Conservation (phyloP, 768 basidiomycete species). For the Boletus rubropictus region DNA sequence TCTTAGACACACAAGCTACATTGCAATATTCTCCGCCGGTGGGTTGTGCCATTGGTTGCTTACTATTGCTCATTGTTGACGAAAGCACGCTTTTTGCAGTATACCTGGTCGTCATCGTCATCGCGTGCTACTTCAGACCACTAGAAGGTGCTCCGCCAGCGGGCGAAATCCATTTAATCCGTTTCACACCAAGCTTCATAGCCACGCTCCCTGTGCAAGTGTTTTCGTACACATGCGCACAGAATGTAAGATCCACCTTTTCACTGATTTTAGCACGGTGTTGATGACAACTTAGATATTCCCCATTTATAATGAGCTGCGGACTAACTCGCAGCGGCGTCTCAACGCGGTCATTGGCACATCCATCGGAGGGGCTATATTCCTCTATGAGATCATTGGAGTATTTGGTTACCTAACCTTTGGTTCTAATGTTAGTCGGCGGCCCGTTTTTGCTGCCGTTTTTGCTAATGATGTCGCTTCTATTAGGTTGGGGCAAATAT, state of each 20-base stretch:
- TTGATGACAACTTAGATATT: slow-evolving; percentile 56
- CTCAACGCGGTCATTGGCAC: slow-evolving; percentile 86
- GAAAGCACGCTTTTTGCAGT: slow-evolving; percentile 34
- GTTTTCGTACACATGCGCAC: slow-evolving; percentile 87
- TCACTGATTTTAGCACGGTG: background rate
- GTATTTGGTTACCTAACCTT: slow-evolving; percentile 91
- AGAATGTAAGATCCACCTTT: slow-evolving; percentile 59
- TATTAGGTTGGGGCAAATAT: slow-evolving; percentile 82
- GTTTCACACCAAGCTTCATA: slow-evolving; percentile 72
- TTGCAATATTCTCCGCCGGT: slow-evolving; percentile 88
- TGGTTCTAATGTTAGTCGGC: slow-evolving; percentile 63
- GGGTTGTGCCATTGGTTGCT: slow-evolving; percentile 29
- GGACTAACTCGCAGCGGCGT: slow-evolving; percentile 68
- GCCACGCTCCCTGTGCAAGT: slow-evolving; percentile 91
- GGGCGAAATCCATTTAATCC: slow-evolving; percentile 67
- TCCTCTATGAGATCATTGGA: slow-evolving; percentile 86
- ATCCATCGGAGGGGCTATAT: slow-evolving; percentile 77
- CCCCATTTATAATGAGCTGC: slow-evolving; percentile 89
- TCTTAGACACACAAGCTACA: slow-evolving; percentile 84
- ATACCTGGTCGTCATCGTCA: slow-evolving; percentile 75
- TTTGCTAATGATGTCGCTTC: slow-evolving; percentile 1
- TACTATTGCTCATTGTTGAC: background rate
- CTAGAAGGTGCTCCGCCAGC: slow-evolving; percentile 53
- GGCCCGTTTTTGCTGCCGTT: background rate
- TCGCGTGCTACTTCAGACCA: slow-evolving; percentile 74